These are phyloP conservation scores for Yamagishiella unicocca DNA, from an alignment of 139 green algal species.

Conservation along the genomic window DNA sequence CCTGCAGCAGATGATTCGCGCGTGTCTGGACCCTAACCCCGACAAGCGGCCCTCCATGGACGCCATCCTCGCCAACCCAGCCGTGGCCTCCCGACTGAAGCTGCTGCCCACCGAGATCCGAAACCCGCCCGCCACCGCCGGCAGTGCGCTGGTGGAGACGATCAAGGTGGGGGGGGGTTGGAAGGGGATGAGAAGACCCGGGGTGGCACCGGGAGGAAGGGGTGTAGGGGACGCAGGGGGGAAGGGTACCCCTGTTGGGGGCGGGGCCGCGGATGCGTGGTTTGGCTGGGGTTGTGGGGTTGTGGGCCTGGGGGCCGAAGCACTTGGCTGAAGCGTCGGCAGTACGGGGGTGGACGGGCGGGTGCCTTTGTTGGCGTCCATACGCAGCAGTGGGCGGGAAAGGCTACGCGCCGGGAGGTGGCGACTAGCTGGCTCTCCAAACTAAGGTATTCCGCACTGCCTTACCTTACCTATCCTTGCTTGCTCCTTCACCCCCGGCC, in stretches of 20 bases:
- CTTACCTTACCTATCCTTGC: too few relatives aligned
- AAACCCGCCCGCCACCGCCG: slow-evolving; percentile 46
- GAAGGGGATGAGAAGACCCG: background rate
- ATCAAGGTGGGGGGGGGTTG: slow-evolving; percentile 71
- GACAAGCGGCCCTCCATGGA: slow-evolving; percentile 61
- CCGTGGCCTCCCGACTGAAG: slow-evolving; percentile 55
- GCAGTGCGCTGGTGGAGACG: slow-evolving; percentile 58
- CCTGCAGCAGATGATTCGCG: slow-evolving; percentile 59
- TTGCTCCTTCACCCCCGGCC: too few relatives aligned
- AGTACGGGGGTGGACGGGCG: too few relatives aligned
- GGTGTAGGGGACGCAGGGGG: background rate
- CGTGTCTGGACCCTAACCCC: slow-evolving; percentile 62
- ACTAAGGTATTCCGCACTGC: too few relatives aligned
- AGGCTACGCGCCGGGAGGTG: too few relatives aligned
- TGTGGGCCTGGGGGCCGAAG: too few relatives aligned
- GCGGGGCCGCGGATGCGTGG: background rate
- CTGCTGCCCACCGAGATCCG: slow-evolving; percentile 35
- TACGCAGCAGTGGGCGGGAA: too few relatives aligned
- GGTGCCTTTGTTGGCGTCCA: too few relatives aligned
- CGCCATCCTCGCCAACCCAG: slow-evolving; percentile 43
- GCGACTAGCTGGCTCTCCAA: too few relatives aligned
- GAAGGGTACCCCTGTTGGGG: background rate
- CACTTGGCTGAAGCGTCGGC: too few relatives aligned
- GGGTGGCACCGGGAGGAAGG: background rate
- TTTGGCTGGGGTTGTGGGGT: too few relatives aligned